These are phyloP conservation scores for Dothiorella sarmentorum DNA, from an alignment of 2,329 filamentous ascomycete species.

Conservation along the genomic window DNA sequence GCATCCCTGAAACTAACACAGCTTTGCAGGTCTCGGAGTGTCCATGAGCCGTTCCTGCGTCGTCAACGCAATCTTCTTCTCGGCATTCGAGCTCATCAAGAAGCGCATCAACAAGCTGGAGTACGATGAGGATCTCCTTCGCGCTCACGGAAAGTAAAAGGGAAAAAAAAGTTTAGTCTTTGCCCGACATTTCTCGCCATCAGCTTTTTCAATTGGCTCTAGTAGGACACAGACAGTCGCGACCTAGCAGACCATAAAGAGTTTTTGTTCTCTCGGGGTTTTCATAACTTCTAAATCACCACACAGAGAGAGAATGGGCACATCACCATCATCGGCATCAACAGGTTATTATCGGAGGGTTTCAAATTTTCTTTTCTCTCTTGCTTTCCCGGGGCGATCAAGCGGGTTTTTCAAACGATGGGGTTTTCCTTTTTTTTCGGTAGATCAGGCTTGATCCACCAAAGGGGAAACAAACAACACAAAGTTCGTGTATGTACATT, in stretches of 20 bases:
- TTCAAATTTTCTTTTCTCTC: background rate
- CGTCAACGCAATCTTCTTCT: conserved; percentile 88
- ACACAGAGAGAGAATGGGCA: no score
- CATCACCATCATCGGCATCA: background rate
- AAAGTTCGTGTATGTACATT: no score
- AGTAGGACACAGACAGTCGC: no score
- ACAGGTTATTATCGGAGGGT: background rate
- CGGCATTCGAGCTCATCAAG: conserved; percentile 80
- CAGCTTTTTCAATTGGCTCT: background rate
- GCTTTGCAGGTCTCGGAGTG: conserved; percentile 59
- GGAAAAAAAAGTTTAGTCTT: background rate
- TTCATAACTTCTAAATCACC: no score
- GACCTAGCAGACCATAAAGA: no score
- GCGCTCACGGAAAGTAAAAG: conserved; percentile 6
- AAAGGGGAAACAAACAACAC: no score
- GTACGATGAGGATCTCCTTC: conserved; percentile 32
- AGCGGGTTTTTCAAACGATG: background rate
- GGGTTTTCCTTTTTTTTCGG: no score
- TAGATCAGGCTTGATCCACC: no score
- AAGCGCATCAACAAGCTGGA: conserved; percentile 48
- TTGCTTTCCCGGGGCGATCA: background rate
- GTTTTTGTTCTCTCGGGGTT: no score
- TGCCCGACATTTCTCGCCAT: no score
- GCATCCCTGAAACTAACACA: background rate
- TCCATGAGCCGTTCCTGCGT: conserved; percentile 79